phyloP scores from a whole-genome alignment of 225 moss, liverwort and hornwort genomes.

The Polytrichum commune region DNA sequence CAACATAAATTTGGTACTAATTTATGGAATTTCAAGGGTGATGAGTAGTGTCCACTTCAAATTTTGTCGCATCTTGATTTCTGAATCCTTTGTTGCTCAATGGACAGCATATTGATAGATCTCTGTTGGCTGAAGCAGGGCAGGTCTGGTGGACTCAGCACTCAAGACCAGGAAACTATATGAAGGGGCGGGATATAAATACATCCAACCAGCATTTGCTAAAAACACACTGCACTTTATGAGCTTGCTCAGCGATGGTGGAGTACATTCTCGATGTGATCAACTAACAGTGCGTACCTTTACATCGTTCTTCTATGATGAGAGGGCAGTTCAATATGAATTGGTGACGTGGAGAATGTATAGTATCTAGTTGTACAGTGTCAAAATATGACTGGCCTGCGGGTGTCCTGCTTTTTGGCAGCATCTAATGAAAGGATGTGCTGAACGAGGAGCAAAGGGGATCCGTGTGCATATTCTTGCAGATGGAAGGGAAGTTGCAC shows the following conservation, averaged over 20 bases:
- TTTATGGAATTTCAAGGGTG: background rate
- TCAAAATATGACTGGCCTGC: background rate
- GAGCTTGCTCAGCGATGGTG: slow-evolving; percentile 87
- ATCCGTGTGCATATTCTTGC: slow-evolving; percentile 55
- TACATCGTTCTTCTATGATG: no score
- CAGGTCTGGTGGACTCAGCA: slow-evolving; percentile 83
- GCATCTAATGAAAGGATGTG: slow-evolving; percentile 63
- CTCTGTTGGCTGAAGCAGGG: slow-evolving; percentile 57
- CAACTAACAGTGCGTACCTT: slow-evolving; percentile 59
- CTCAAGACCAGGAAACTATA: slow-evolving; percentile 64
- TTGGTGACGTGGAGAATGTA: background rate
- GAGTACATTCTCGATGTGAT: slow-evolving; percentile 87
- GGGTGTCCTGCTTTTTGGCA: slow-evolving; percentile 6
- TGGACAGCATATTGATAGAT: slow-evolving; percentile 8
- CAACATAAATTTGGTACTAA: background rate
- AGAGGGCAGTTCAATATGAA: background rate
- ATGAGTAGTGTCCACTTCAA: background rate
- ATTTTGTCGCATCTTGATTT: background rate
- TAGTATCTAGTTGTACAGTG: background rate
- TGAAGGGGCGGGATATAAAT: slow-evolving; percentile 68
- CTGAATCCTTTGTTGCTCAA: background rate
- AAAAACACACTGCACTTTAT: slow-evolving; percentile 79
- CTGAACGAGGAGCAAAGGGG: slow-evolving; percentile 46
- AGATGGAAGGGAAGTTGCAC: slow-evolving; percentile 61
- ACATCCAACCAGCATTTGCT: slow-evolving; percentile 58